Evolutionary conservation across 106 monocot genomes (phyloP).

Genomic region (Ottelia alismoides): DNA sequence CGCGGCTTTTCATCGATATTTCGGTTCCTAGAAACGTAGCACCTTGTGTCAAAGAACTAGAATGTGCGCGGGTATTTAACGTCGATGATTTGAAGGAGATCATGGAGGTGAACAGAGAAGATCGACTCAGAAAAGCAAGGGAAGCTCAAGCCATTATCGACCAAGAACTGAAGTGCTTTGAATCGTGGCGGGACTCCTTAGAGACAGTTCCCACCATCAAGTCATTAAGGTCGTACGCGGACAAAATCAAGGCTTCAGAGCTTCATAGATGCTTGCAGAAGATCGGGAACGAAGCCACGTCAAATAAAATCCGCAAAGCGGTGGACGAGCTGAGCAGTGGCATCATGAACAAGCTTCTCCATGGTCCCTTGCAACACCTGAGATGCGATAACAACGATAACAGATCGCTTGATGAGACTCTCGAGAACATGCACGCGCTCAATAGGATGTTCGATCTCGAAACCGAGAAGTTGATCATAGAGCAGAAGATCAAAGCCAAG

Average conservation of each 20-base stretch:
- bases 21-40: constrained; percentile 92
- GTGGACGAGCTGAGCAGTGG: constrained; percentile 72
- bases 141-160: constrained; percentile 76
- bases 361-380: constrained; percentile 90
- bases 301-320: constrained; percentile 69
- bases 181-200: constrained; percentile 91
- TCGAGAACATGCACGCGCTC: constrained; percentile 94
- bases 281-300: constrained; percentile 57
- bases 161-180: constrained; percentile 62
- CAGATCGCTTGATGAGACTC: constrained; percentile 78
- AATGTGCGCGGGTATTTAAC: constrained; percentile 46
- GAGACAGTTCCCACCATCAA: constrained; percentile 99
- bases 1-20: constrained; percentile 77
- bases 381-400: constrained; percentile 79
- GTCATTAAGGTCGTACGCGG: constrained; percentile 81
- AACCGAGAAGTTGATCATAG: constrained; percentile 72
- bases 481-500: constrained; percentile 93
- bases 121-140: constrained; percentile 76
- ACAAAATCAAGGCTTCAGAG: constrained; percentile 62
- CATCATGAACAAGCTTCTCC: constrained; percentile 92
- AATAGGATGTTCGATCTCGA: constrained; percentile 92
- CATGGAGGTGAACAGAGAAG: constrained; percentile 94
- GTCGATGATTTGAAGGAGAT: constrained; percentile 97
- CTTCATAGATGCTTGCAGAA: constrained; percentile 78
- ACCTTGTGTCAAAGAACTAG: constrained; percentile 41